phyloP scores from a whole-genome alignment of 345 rosid genomes.

The Mangifera indica region DNA sequence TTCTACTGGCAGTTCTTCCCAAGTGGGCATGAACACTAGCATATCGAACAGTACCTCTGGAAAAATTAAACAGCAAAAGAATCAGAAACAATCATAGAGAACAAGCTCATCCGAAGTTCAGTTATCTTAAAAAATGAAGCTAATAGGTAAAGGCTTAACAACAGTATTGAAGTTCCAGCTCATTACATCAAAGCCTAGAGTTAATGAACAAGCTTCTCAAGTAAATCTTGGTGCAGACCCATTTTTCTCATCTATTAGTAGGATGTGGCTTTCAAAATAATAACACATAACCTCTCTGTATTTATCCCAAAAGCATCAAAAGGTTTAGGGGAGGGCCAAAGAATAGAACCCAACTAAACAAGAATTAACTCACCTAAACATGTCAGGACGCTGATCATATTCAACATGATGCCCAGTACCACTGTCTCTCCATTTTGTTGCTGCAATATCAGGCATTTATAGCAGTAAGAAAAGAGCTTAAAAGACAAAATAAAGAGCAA shows the following conservation, averaged over 20 bases:
- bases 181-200: not conserved
- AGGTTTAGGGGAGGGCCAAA: not conserved
- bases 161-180: not conserved
- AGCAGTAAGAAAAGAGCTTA: slow-evolving; percentile 18
- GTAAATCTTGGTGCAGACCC: too few species aligned
- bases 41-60: slow-evolving; percentile 96
- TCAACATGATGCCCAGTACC: slow-evolving; percentile 80
- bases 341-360: not conserved
- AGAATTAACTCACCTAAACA: slow-evolving; percentile 69
- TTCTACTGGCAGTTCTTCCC: slow-evolving; percentile 96
- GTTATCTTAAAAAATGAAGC: not conserved
- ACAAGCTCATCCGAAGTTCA: not conserved
- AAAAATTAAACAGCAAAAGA: slow-evolving; percentile 15
- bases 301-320: not conserved
- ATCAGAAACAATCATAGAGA: slow-evolving; percentile 2
- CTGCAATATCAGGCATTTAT: slow-evolving; percentile 39
- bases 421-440: slow-evolving; percentile 90
- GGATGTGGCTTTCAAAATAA: not conserved
- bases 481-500: slow-evolving; percentile 11
- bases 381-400: slow-evolving; percentile 98
- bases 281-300: not conserved
- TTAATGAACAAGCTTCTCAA: not conserved
- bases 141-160: not conserved
- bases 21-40: slow-evolving; percentile 98
- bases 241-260: too few species aligned